Evolutionary conservation across 1,139 yeast genomes (phyloP).

Genomic region (Candida smagusa): DNA sequence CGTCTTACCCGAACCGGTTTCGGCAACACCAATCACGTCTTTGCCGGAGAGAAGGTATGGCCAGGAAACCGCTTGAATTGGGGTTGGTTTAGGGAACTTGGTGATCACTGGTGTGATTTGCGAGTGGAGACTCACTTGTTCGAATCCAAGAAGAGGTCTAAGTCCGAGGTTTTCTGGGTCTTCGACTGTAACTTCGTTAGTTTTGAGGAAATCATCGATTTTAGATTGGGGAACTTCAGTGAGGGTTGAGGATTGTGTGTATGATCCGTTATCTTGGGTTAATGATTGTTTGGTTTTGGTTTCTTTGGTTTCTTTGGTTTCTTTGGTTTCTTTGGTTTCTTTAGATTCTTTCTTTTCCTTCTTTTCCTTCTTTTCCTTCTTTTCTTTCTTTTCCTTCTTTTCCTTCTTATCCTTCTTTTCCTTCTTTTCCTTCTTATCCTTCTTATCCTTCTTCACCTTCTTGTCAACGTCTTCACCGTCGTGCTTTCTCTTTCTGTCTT

Average conservation of each 20-base stretch:
- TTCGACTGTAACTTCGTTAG: conserved; percentile 78
- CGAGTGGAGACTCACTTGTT: conserved; percentile 54
- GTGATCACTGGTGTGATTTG: conserved; percentile 56
- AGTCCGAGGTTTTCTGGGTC: conserved; percentile 54
- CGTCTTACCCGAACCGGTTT: conserved; percentile 97
- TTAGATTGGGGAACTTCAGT: conserved; percentile 47
- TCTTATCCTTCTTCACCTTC: conserved; percentile 30
- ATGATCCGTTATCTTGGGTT: conserved; percentile 12
- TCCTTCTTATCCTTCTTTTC: conserved; percentile 47
- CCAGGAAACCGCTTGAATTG: conserved; percentile 97
- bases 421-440: conserved; percentile 45
- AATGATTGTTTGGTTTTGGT: conserved; percentile 10
- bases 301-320: conserved; percentile 10
- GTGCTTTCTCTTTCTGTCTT: conserved; percentile 46
- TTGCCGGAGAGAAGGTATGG: conserved; percentile 78
- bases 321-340: conserved; percentile 13
- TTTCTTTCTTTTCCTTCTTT: conserved; percentile 38
- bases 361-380: conserved; percentile 35
- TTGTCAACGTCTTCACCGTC: conserved; percentile 25
- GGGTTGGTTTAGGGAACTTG: conserved; percentile 86
- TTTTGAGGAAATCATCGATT: conserved; percentile 58
- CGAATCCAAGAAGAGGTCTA: conserved; percentile 72
- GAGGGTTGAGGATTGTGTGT: conserved; percentile 29
- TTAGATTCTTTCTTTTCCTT: conserved; percentile 17
- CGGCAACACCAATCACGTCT: conserved; percentile 97